Conservation (phyloP, 1,284 basidiomycete species). For the Cryptococcus sp. region DNA sequence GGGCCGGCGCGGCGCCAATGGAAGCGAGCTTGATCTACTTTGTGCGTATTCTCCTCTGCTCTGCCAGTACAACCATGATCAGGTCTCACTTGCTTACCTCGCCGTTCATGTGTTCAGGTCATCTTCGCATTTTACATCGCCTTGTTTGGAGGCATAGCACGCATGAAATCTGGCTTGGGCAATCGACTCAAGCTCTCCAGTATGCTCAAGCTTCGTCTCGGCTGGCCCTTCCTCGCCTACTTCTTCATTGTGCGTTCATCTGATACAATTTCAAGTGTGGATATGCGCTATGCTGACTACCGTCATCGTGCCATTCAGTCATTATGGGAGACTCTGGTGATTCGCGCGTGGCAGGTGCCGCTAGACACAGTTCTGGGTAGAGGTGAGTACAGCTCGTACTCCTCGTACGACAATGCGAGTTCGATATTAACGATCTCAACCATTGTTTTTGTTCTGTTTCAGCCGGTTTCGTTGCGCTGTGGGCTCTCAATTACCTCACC, state of each 20-base stretch:
- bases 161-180: conserved; percentile 34
- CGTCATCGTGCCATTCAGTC: conserved; percentile 16
- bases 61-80: background rate
- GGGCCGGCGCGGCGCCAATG: conserved; percentile 44
- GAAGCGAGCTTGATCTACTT: conserved; percentile 49
- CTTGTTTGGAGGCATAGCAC: conserved; percentile 27
- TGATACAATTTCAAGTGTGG: no score
- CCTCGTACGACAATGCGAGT: no score
- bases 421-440: no score
- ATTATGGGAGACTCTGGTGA: conserved; percentile 39
- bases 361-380: conserved; percentile 34
- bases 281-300: background rate
- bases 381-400: conserved; percentile 20
- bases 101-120: conserved; percentile 22
- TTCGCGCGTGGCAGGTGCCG: conserved; percentile 42
- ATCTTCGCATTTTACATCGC: conserved; percentile 46
- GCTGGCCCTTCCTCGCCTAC: conserved; percentile 36
- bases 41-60: conserved; percentile 13
- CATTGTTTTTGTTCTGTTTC: background rate
- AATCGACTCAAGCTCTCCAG: conserved; percentile 29
- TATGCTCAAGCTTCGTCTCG: conserved; percentile 31
- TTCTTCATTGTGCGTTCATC: conserved; percentile 38
- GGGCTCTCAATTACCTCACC: conserved; percentile 45
- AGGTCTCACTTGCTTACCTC: background rate
- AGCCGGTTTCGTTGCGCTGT: conserved; percentile 46